A percentile compares a stretch with the other conserved stretches of the same genome.
Evolutionary conservation across 2,329 filamentous ascomycete genomes (phyloP).

Genomic region (Fusarium mexicanum): DNA sequence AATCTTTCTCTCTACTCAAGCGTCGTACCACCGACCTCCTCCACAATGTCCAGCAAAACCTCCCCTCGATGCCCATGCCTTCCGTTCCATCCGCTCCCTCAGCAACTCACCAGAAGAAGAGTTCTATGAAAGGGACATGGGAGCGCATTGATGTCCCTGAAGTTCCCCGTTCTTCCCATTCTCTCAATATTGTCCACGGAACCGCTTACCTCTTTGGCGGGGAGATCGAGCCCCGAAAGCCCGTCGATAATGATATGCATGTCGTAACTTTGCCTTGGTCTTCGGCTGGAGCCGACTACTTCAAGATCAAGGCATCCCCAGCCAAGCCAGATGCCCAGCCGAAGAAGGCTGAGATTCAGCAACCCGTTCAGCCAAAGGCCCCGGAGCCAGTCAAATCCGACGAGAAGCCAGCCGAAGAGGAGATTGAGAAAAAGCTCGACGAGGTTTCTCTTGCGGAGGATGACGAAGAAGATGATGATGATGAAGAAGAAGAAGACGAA

Average conservation of each 20-base stretch:
- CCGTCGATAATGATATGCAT: conserved; percentile 78
- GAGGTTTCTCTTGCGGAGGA: conserved; percentile 52
- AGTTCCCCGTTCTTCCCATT: conserved; percentile 79
- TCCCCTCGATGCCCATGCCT: conserved; percentile 53
- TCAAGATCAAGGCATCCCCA: conserved; percentile 61
- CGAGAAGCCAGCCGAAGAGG: conserved; percentile 29
- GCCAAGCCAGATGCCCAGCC: conserved; percentile 46
- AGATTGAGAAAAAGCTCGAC: conserved; percentile 50
- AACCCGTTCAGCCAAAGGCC: conserved; percentile 10
- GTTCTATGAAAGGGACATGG: conserved; percentile 66
- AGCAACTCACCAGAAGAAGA: conserved; percentile 32
- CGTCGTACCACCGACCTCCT: conserved; percentile 65
- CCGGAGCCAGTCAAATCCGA: conserved; percentile 38
- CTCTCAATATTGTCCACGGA: conserved; percentile 67
- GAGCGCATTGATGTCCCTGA: conserved; percentile 64
- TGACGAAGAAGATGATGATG: background rate
- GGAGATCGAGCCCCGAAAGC: conserved; percentile 72
- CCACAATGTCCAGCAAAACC: conserved; percentile 59
- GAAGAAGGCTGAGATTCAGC: conserved; percentile 22
- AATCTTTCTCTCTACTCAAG: conserved; percentile 62
- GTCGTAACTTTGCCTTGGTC: conserved; percentile 68
- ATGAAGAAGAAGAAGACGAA: conserved; percentile 33
- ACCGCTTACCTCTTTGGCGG: conserved; percentile 79
- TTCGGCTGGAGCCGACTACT: conserved; percentile 68
- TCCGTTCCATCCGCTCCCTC: conserved; percentile 48